These are phyloP conservation scores for Talaromyces sp. DNA, from an alignment of 2,329 filamentous ascomycete genomes.

Conservation along the genomic window DNA sequence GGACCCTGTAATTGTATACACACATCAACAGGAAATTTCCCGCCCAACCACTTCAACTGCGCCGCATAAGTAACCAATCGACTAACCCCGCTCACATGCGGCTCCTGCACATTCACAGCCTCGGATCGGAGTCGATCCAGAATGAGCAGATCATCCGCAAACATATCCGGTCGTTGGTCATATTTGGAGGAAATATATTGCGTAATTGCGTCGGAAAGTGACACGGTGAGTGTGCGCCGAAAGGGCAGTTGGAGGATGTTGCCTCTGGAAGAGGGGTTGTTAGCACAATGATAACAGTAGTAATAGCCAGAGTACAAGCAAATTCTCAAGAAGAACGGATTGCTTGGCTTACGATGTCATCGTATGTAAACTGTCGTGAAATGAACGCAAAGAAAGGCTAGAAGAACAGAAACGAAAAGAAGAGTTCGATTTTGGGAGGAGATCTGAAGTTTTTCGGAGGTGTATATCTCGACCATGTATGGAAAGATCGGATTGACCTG, in stretches of 20 bases:
- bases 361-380: conserved; percentile 7
- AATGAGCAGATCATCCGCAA: conserved; percentile 78
- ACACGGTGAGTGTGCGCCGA: conserved; percentile 74
- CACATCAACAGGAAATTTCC: conserved; percentile 95
- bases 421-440: background rate
- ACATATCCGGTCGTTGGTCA: conserved; percentile 98
- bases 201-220: conserved; percentile 76
- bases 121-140: conserved; percentile 80
- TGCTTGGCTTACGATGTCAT: conserved; percentile 35
- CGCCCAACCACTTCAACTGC: conserved; percentile 86
- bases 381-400: background rate
- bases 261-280: conserved; percentile 24
- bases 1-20: conserved; percentile 24
- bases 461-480: conserved; percentile 6
- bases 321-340: background rate
- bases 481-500: conserved; percentile 17
- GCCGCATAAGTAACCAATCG: conserved; percentile 90
- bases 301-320: background rate
- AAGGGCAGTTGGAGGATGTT: conserved; percentile 74
- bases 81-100: conserved; percentile 78
- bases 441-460: conserved; percentile 4
- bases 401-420: background rate
- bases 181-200: conserved; percentile 98
- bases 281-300: background rate
- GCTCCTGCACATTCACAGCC: conserved; percentile 83